phyloP scores from a whole-genome alignment of 306 rosid species.

The Ormosia semicastrata region DNA sequence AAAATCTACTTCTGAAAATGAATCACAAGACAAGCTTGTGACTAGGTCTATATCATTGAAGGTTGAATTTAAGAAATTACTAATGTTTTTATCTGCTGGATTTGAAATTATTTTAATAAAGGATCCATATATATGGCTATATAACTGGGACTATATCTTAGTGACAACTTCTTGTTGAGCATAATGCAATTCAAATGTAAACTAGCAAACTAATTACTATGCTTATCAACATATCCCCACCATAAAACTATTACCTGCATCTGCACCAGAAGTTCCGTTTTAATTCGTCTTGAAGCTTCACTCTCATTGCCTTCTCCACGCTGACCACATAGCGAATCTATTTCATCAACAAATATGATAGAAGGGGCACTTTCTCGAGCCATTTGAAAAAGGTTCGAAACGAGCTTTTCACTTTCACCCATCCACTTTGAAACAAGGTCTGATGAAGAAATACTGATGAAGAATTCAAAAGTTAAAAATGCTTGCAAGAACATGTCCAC shows the following conservation, averaged over 20 bases:
- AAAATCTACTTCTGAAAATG: background rate
- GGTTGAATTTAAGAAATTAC: background rate
- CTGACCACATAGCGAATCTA: slow-evolving; percentile 92
- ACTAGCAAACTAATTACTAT: background rate
- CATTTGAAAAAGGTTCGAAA: slow-evolving; percentile 94
- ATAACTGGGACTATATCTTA: background rate
- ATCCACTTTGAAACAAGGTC: slow-evolving; percentile 99
- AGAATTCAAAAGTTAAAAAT: slow-evolving; percentile 40
- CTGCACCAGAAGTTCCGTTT: slow-evolving; percentile 98
- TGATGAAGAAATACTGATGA: slow-evolving; percentile 83
- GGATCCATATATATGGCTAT: background rate
- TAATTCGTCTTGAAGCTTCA: slow-evolving; percentile 98
- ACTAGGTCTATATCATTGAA: background rate
- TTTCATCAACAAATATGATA: slow-evolving; percentile 91
- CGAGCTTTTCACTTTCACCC: slow-evolving; percentile 99
- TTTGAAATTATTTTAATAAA: background rate
- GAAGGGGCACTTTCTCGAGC: slow-evolving; percentile 98
- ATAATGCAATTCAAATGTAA: slow-evolving; percentile 21
- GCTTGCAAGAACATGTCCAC: slow-evolving; percentile 31
- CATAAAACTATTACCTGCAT: slow-evolving; percentile 81
- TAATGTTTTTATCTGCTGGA: background rate
- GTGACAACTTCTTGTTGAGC: background rate
- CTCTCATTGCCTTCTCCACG: slow-evolving; percentile 99
- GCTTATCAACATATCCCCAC: slow-evolving; percentile 16
- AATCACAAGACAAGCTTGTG: background rate